phyloP scores from a whole-genome alignment of 495 filamentous ascomycete genomes.

The Astrocystis sublimbata region DNA sequence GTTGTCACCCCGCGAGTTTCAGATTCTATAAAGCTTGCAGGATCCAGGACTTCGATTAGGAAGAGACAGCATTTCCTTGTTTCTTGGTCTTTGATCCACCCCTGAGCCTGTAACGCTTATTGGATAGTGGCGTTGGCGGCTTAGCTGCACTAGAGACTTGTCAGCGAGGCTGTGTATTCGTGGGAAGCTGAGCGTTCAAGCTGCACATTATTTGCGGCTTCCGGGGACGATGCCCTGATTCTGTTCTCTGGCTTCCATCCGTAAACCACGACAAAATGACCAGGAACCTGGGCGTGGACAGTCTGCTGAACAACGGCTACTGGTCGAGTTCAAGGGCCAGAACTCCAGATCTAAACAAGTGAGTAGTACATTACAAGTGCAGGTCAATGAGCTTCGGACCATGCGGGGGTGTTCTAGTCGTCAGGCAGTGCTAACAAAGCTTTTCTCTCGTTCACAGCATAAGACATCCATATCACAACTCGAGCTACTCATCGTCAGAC shows the following conservation, averaged over 20 bases:
- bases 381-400: background rate
- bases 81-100: background rate
- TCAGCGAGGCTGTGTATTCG: conserved; percentile 14
- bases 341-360: conserved; percentile 40
- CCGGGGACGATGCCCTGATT: conserved; percentile 16
- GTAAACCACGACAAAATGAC: conserved; percentile 34
- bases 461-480: background rate
- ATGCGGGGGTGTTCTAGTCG: background rate
- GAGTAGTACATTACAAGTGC: conserved; percentile 29
- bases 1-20: background rate
- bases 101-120: background rate
- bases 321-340: conserved; percentile 45
- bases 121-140: background rate
- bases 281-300: conserved; percentile 39
- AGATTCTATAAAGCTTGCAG: background rate
- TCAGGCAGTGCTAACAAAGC: background rate
- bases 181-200: background rate
- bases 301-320: conserved; percentile 42
- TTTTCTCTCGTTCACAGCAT: background rate
- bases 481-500: conserved; percentile 12
- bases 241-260: conserved; percentile 18
- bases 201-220: background rate
- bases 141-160: conserved; percentile 4
- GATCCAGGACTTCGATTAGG: background rate
- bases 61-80: background rate